Conservation (phyloP, 352 stramenopile genomes). For the Globisporangium yorkense region DNA sequence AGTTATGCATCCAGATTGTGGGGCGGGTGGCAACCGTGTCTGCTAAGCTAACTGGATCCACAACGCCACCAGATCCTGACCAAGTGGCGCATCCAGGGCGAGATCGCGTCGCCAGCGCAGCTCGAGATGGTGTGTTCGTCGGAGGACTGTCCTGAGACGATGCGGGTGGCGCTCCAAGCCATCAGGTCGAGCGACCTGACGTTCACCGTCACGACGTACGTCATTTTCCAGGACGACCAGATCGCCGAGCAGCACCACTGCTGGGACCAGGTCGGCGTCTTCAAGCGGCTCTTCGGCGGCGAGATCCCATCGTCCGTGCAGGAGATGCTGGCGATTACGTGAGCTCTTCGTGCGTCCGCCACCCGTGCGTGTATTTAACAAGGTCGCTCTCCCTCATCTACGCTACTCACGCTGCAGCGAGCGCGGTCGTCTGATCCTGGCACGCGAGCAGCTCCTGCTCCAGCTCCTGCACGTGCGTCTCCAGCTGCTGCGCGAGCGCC, state of each 20-base stretch:
- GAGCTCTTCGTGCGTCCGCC: not conserved
- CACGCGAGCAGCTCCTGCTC: slow-evolving; percentile 15
- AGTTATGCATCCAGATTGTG: too few relatives aligned
- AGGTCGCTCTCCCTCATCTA: not conserved
- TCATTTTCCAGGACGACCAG: slow-evolving; percentile 66
- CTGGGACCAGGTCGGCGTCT: slow-evolving; percentile 79
- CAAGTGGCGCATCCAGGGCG: slow-evolving; percentile 78
- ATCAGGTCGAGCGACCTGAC: slow-evolving; percentile 82
- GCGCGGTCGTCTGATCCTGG: not conserved
- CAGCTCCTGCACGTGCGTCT: slow-evolving; percentile 21
- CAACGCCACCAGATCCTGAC: slow-evolving; percentile 44
- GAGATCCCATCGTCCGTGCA: slow-evolving; percentile 58
- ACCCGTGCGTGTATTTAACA: slow-evolving; percentile 10
- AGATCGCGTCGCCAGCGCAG: slow-evolving; percentile 60
- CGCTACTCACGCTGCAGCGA: not conserved
- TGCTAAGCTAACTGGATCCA: too few relatives aligned
- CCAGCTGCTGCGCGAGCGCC: slow-evolving; percentile 8
- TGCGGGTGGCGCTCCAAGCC: slow-evolving; percentile 57
- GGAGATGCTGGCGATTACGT: slow-evolving; percentile 43
- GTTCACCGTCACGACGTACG: slow-evolving; percentile 81
- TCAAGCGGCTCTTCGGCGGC: slow-evolving; percentile 74
- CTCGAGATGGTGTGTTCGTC: slow-evolving; percentile 57
- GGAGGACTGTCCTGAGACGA: slow-evolving; percentile 61
- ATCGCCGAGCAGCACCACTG: slow-evolving; percentile 78
- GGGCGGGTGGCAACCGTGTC: too few relatives aligned